phyloP scores from a whole-genome alignment of 1,284 basidiomycete species.

The Cutaneotrichosporon dermatis region DNA sequence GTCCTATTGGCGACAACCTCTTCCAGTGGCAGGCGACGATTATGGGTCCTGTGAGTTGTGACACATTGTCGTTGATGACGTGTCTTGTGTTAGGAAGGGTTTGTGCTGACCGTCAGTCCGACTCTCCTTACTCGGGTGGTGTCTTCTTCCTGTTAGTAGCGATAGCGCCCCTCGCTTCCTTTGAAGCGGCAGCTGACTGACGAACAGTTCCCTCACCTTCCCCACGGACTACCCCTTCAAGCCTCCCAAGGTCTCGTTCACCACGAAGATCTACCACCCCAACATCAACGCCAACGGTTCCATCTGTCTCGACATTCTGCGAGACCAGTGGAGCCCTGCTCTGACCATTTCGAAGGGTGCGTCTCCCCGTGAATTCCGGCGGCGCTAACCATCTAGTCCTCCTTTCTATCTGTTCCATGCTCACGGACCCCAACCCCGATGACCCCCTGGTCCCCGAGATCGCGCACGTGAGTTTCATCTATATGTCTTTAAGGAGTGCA shows the following conservation, averaged over 20 bases:
- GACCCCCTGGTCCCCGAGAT: conserved; percentile 67
- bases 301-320: conserved; percentile 95
- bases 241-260: conserved; percentile 98
- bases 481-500: too few species aligned
- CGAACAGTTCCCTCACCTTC: conserved; percentile 49
- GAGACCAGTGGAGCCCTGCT: conserved; percentile 97
- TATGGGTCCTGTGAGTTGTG: conserved; percentile 80
- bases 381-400: conserved; percentile 57
- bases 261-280: conserved; percentile 70
- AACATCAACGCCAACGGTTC: conserved; percentile 71
- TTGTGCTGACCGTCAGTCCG: conserved; percentile 58
- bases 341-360: conserved; percentile 96
- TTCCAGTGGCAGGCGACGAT: conserved; percentile 98
- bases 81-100: too few species aligned
- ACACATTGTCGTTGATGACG: not conserved
- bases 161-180: not conserved
- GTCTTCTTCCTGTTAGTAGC: conserved; percentile 78
- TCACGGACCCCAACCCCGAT: conserved; percentile 95
- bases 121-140: conserved; percentile 92
- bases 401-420: conserved; percentile 92
- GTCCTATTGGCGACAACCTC: conserved; percentile 92
- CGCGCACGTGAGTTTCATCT: conserved; percentile 48
- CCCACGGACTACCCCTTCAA: conserved; percentile 89
- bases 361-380: conserved; percentile 20
- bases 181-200: conserved; percentile 8